Base-by-base conservation (phyloP, 495 filamentous ascomycete genomes). In the Podospora didyma region DNA sequence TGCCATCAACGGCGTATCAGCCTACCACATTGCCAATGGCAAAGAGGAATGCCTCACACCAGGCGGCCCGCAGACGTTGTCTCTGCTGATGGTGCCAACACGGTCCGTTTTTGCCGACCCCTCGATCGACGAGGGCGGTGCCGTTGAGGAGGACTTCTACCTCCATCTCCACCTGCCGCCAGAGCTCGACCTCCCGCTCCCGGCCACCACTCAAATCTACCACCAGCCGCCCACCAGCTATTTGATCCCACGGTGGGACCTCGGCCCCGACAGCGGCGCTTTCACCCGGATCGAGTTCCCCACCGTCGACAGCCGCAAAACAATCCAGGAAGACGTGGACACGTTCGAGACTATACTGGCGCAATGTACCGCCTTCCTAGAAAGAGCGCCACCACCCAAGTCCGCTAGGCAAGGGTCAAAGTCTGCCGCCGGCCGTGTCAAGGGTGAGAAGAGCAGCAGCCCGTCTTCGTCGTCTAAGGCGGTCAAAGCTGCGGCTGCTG, bases 291-390 rank as follows among this genome's bases (percentile, higher is more conserved):
- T 97, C 61, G 87, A 95, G 68, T 96, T 97, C 58, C 92, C 92
- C 2, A 67, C 79, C 4, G 77, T 90, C 10, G 89, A 89, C 11
- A 79, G 76, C 49, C 77, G 80, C 34, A 83, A 82, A 52, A 85
- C 86, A 23, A 83, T 87, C 2, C 92, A 97, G 72, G 92, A 97
- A 64, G 92, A 97, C 69, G 79, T 96, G 23, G 92, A 97, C 69
- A 97, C 92, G 0, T 97, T 97, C 65, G 92, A 97, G 76, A 96
- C 92, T 2, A 97, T 97, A 53, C 79, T 97, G 39, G 92, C 92
- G 24, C 92, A 97, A 72, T 97, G 92, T 68, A 97, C 92, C 12
- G 91, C 92, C 0, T 97, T 97, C 69, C 79, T 93, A 9, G 92
- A 96, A 64, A 83, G 89, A 35, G 84, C 87, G 6, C 75, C 84